Percentiles rank a stretch among this genome's conserved stretches.
These are phyloP conservation scores for Wickerhamiella parazyma DNA, from an alignment of 805 yeast genomes.

Conservation along the genomic window DNA sequence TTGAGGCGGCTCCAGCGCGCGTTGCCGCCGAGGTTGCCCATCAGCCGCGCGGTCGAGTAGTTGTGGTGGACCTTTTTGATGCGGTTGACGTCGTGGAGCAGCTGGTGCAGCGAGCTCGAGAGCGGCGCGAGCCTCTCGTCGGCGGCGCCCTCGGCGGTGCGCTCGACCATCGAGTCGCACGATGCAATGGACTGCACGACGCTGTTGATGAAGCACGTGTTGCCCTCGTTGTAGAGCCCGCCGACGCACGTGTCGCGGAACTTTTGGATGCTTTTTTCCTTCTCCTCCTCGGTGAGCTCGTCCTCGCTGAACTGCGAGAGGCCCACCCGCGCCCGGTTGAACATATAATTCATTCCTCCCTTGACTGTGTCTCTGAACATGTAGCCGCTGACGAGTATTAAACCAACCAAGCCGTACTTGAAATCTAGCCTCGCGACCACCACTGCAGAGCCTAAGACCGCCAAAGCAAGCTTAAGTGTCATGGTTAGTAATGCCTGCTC, in stretches of 20 bases:
- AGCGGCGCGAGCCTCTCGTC: slow-evolving; percentile 12
- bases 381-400: slow-evolving; percentile 8
- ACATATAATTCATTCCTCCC: slow-evolving; percentile 25
- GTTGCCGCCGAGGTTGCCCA: slow-evolving; percentile 16
- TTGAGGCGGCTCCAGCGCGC: slow-evolving; percentile 71
- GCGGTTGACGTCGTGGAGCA: slow-evolving; percentile 21
- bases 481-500: not conserved
- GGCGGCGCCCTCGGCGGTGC: slow-evolving; percentile 35
- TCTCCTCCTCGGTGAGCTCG: slow-evolving; percentile 19
- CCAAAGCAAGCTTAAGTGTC: slow-evolving; percentile 9
- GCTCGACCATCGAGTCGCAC: slow-evolving; percentile 43
- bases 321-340: slow-evolving; percentile 21
- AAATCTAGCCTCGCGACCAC: slow-evolving; percentile 8
- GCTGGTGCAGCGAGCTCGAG: slow-evolving; percentile 18
- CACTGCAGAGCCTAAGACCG: slow-evolving; percentile 3
- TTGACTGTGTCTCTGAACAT: slow-evolving; percentile 25
- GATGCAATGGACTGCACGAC: slow-evolving; percentile 76
- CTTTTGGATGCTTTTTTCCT: slow-evolving; percentile 15
- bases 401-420: slow-evolving; percentile 4
- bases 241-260: slow-evolving; percentile 39
- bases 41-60: slow-evolving; percentile 20
- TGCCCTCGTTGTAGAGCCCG: slow-evolving; percentile 80
- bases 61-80: slow-evolving; percentile 21
- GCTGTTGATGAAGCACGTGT: slow-evolving; percentile 88
- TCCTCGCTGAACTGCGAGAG: slow-evolving; percentile 18